Evolutionary conservation across 208 protist genomes (phyloP).

Genomic region (Trypanosoma vivax): DNA sequence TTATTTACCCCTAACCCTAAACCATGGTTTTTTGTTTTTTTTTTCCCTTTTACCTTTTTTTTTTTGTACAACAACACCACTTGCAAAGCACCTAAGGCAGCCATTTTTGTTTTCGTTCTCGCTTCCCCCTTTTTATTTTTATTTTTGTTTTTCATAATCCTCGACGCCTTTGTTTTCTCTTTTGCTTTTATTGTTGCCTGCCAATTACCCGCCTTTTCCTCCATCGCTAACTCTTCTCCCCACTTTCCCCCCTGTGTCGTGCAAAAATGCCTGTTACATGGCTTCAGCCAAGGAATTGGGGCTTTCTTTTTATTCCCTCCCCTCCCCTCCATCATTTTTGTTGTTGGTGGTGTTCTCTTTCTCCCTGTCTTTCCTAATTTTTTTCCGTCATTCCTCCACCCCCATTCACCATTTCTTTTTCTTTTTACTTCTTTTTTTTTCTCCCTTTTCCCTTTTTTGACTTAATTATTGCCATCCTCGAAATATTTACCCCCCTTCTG

Average conservation of each 20-base stretch:
- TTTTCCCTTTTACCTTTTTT: neutral
- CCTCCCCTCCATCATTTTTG: too few relatives aligned
- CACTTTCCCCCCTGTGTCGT: too few relatives aligned
- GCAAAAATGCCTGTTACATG: too few relatives aligned
- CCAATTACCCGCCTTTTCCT: neutral
- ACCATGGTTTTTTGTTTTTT: neutral
- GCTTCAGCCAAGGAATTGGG: too few relatives aligned
- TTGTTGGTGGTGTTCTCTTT: neutral
- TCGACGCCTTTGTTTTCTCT: neutral
- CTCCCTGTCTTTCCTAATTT: neutral
- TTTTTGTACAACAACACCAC: neutral
- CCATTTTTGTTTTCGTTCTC: constrained; percentile 1
- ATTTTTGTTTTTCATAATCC: neutral
- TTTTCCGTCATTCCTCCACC: neutral
- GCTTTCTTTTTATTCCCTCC: too few relatives aligned
- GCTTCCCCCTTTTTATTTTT: neutral
- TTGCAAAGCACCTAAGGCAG: neutral
- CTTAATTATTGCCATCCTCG: too few relatives aligned
- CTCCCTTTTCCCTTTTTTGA: neutral
- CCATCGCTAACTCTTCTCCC: neutral
- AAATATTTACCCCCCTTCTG: too few relatives aligned
- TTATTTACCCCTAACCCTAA: too few relatives aligned
- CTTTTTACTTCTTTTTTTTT: constrained; percentile 13
- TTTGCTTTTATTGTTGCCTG: neutral
- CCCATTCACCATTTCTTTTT: constrained; percentile 12